phyloP scores from a whole-genome alignment of 2,329 filamentous ascomycete species.

The Xylaria multiplex region DNA sequence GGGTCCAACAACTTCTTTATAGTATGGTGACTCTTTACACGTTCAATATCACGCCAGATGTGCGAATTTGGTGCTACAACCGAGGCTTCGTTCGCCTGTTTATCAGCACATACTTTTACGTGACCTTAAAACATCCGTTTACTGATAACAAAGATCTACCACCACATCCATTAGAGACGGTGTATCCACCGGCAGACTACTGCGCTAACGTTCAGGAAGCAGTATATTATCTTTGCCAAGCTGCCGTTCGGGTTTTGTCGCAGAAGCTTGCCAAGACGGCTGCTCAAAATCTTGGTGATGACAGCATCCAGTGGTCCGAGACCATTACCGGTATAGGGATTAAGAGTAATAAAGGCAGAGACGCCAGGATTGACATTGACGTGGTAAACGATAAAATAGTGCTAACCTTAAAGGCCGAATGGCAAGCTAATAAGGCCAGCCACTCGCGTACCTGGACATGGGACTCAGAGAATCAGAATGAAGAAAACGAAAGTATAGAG shows the following conservation, averaged over 20 bases:
- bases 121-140: conserved; percentile 50
- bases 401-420: conserved; percentile 45
- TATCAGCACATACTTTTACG: conserved; percentile 38
- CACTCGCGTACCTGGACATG: conserved; percentile 39
- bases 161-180: conserved; percentile 49
- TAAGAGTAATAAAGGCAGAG: conserved; percentile 34
- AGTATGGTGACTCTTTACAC: conserved; percentile 56
- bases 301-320: conserved; percentile 43
- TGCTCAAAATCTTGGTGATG: conserved; percentile 32
- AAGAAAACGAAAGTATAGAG: conserved; percentile 27
- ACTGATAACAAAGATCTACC: conserved; percentile 26
- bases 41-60: conserved; percentile 57
- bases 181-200: conserved; percentile 58
- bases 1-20: conserved; percentile 57
- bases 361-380: conserved; percentile 46
- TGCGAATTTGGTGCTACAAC: conserved; percentile 41
- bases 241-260: conserved; percentile 50
- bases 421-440: conserved; percentile 19
- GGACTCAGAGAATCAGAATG: conserved; percentile 30
- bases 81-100: conserved; percentile 34
- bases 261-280: conserved; percentile 37
- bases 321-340: conserved; percentile 41
- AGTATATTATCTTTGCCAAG: conserved; percentile 58
- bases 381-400: conserved; percentile 60
- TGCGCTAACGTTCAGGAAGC: conserved; percentile 59